Evolutionary conservation across 2,329 filamentous ascomycete species (phyloP).

Genomic region (Pseudogymnoascus sp.): DNA sequence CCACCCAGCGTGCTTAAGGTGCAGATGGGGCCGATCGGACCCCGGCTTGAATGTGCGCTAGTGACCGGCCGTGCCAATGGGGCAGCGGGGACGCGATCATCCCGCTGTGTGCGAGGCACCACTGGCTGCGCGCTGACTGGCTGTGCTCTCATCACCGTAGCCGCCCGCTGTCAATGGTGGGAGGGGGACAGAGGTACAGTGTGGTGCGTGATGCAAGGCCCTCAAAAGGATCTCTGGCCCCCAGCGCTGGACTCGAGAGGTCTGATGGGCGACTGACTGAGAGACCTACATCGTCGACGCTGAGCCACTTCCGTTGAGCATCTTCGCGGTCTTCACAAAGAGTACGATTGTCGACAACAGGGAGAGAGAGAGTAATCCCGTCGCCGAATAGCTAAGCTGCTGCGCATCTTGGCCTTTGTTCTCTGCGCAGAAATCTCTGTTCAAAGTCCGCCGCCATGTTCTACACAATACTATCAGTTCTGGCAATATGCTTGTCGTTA

Average conservation of each 20-base stretch:
- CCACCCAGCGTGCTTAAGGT: conserved; percentile 1
- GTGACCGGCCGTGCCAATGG: neutral
- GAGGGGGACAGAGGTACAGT: neutral
- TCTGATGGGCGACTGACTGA: conserved; percentile 3
- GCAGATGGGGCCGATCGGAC: neutral
- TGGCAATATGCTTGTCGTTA: conserved; percentile 15
- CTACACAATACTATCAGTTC: neutral
- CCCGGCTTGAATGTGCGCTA: neutral
- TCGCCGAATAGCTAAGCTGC: conserved; percentile 1
- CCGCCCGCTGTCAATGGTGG: conserved; percentile 6
- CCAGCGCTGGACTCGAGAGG: conserved; percentile 1
- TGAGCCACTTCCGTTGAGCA: neutral
- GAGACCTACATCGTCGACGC: conserved; percentile 1
- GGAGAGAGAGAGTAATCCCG: neutral
- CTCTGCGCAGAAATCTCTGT: neutral
- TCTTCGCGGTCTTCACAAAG: neutral
- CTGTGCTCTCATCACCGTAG: neutral
- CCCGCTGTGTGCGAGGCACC: neutral
- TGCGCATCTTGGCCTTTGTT: neutral
- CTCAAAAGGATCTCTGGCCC: conserved; percentile 4
- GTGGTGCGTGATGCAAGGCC: neutral
- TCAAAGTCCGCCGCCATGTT: neutral
- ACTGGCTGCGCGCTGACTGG: neutral
- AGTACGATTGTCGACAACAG: conserved; percentile 1
- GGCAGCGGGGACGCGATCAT: conserved; percentile 1